These are phyloP conservation scores for Aspergillus fumigatiaffinis DNA, from an alignment of 2,329 filamentous ascomycete species.

Conservation along the genomic window DNA sequence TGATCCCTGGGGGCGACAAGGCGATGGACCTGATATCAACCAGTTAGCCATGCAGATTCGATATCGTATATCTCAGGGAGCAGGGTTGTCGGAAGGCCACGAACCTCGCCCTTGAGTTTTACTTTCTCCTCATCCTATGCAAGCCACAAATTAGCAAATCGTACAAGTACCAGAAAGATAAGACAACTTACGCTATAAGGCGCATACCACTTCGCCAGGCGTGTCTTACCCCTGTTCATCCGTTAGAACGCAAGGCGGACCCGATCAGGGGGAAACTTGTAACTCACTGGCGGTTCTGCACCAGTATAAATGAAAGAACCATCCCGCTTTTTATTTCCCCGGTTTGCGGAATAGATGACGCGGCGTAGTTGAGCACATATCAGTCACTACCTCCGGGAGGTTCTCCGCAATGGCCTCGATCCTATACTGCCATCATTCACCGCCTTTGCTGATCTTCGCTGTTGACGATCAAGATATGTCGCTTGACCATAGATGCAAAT, in stretches of 20 bases:
- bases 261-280: neutral
- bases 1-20: slow-evolving; percentile 96
- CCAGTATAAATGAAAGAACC: slow-evolving; percentile 82
- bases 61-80: neutral
- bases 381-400: slow-evolving; percentile 4
- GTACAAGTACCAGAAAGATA: neutral
- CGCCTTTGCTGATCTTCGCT: slow-evolving; percentile 17
- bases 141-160: slow-evolving; percentile 2
- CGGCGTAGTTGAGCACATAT: slow-evolving; percentile 13
- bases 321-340: slow-evolving; percentile 26
- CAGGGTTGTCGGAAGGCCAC: slow-evolving; percentile 18
- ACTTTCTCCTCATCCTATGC: slow-evolving; percentile 90
- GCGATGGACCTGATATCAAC: slow-evolving; percentile 69
- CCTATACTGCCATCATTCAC: slow-evolving; percentile 27
- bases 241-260: slow-evolving; percentile 17
- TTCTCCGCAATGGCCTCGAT: slow-evolving; percentile 24
- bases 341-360: slow-evolving; percentile 10
- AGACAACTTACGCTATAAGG: slow-evolving; percentile 69
- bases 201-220: slow-evolving; percentile 97
- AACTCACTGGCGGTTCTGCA: slow-evolving; percentile 78
- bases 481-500: neutral
- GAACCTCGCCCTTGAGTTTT: slow-evolving; percentile 93
- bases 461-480: neutral
- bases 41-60: slow-evolving; percentile 5
- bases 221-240: slow-evolving; percentile 80